phyloP scores from a whole-genome alignment of 306 rosid species.

The Sicyos edulis region DNA sequence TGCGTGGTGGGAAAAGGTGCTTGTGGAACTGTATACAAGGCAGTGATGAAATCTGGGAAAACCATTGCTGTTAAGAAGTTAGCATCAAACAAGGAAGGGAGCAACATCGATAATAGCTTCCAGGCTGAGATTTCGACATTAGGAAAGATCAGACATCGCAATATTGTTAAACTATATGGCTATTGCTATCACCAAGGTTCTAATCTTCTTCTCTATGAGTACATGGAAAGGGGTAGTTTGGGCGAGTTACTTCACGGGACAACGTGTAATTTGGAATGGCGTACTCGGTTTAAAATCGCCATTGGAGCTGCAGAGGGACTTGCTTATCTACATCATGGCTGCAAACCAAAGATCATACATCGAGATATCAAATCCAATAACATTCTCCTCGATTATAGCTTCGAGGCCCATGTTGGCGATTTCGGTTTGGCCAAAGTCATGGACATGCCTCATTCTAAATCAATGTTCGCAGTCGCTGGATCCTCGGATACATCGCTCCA shows the following conservation, averaged over 20 bases:
- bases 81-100: conserved; percentile 65
- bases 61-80: conserved; percentile 77
- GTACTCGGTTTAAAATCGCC: conserved; percentile 55
- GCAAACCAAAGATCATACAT: conserved; percentile 79
- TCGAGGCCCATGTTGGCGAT: conserved; percentile 82
- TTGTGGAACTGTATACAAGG: conserved; percentile 88
- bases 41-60: conserved; percentile 53
- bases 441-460: conserved; percentile 27
- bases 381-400: conserved; percentile 59
- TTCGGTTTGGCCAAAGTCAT: conserved; percentile 47
- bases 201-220: conserved; percentile 73
- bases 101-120: conserved; percentile 61
- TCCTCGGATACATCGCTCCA: conserved; percentile 25
- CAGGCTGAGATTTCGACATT: conserved; percentile 79
- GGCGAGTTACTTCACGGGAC: conserved; percentile 80
- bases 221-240: conserved; percentile 81
- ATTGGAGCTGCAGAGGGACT: conserved; percentile 89
- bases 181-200: conserved; percentile 76
- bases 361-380: conserved; percentile 86
- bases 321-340: conserved; percentile 71
- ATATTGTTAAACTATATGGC: conserved; percentile 80
- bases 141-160: conserved; percentile 82
- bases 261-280: conserved; percentile 55
- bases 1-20: conserved; percentile 73
- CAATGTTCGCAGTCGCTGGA: conserved; percentile 26